These are phyloP conservation scores for Stephania cephalantha DNA, from an alignment of 164 flowering plant genomes.

Conservation along the genomic window DNA sequence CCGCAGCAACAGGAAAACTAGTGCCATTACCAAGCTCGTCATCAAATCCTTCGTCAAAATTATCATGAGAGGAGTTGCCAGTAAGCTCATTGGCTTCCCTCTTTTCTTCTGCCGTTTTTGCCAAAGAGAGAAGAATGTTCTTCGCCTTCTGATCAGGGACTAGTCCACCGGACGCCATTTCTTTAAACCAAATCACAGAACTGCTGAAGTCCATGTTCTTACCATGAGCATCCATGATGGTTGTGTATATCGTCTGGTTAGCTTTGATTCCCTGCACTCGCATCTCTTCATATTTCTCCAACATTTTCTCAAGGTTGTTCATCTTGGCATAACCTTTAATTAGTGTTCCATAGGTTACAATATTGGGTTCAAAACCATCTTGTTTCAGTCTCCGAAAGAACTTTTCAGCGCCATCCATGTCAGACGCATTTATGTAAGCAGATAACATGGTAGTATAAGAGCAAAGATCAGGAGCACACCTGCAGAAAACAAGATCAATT, in stretches of 20 bases:
- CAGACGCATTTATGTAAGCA: constrained; percentile 85
- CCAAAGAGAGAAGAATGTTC: constrained; percentile 73
- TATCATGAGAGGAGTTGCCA: constrained; percentile 22
- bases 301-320: constrained; percentile 72
- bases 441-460: constrained; percentile 91
- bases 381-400: constrained; percentile 59
- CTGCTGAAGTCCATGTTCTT: constrained; percentile 66
- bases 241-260: constrained; percentile 72
- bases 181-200: constrained; percentile 80
- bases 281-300: constrained; percentile 79
- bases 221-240: constrained; percentile 93
- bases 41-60: constrained; percentile 5
- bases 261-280: constrained; percentile 42
- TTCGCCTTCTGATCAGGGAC: constrained; percentile 88
- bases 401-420: constrained; percentile 94
- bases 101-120: constrained; percentile 59
- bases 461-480: constrained; percentile 76
- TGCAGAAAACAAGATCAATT: constrained; percentile 19
- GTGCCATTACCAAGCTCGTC: constrained; percentile 2
- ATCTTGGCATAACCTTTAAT: constrained; percentile 84
- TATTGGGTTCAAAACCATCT: constrained; percentile 69
- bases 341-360: constrained; percentile 76
- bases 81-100: constrained; percentile 57
- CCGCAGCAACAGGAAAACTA: too few species aligned
- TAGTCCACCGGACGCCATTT: constrained; percentile 61